phyloP scores from a whole-genome alignment of 495 filamentous ascomycete genomes.

The Bacidia rubella region DNA sequence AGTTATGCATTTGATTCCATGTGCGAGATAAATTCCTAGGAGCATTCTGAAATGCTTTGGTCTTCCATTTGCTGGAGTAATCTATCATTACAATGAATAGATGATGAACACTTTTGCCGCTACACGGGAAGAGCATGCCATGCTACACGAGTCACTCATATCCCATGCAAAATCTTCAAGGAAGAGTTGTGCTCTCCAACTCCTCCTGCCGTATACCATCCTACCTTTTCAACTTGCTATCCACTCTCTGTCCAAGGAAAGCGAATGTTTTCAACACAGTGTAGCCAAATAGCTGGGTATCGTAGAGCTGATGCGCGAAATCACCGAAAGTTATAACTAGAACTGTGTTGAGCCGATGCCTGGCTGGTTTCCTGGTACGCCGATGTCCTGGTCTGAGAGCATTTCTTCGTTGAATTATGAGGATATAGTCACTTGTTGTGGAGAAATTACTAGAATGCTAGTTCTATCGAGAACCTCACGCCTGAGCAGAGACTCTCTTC shows the following conservation, averaged over 20 bases:
- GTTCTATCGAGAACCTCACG: too few relatives aligned
- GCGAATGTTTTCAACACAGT: neutral
- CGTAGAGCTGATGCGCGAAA: neutral
- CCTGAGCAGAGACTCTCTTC: constrained; percentile 4
- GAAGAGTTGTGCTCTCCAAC: neutral
- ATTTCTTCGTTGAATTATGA: too few relatives aligned
- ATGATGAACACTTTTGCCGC: neutral
- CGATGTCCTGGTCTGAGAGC: too few relatives aligned
- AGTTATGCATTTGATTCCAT: neutral
- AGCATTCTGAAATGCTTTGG: too few relatives aligned
- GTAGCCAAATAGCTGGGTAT: neutral
- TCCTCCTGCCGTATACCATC: neutral
- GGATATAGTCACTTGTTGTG: too few relatives aligned
- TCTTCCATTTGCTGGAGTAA: too few relatives aligned
- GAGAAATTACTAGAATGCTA: too few relatives aligned
- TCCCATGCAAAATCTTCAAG: neutral
- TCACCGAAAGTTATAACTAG: neutral
- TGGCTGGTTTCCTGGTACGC: too few relatives aligned
- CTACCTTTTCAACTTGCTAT: neutral
- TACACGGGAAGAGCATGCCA: neutral
- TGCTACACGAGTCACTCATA: neutral
- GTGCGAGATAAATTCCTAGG: too few relatives aligned
- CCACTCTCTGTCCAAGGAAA: neutral
- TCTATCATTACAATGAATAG: neutral
- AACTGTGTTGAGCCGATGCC: too few relatives aligned